Conservation (phyloP, 2,329 filamentous ascomycete species). For the Davidsoniella virescens region DNA sequence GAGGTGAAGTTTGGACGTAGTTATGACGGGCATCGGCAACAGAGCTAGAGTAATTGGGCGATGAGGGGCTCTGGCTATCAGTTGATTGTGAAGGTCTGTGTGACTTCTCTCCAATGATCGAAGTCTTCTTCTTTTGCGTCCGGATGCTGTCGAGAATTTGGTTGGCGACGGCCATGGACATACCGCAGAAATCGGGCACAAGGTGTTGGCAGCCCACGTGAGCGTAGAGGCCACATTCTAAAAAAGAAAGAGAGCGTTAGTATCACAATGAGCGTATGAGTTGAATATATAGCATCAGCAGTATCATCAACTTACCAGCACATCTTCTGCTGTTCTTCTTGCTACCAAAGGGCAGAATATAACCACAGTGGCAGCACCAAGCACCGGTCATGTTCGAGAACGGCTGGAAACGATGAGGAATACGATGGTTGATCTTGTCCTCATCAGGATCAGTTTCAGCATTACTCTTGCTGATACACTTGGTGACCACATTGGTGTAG, state of each 20-base stretch:
- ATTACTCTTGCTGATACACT: slow-evolving; percentile 99
- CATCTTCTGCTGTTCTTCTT: slow-evolving; percentile 92
- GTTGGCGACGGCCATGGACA: slow-evolving; percentile 96
- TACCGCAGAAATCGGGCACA: slow-evolving; percentile 96
- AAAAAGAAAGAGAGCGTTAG: slow-evolving; percentile 8
- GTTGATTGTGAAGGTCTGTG: slow-evolving; percentile 34
- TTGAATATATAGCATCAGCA: neutral
- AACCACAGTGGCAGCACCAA: slow-evolving; percentile 98
- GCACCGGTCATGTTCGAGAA: slow-evolving; percentile 97
- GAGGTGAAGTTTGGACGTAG: slow-evolving; percentile 17
- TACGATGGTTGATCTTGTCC: slow-evolving; percentile 98
- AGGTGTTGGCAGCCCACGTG: slow-evolving; percentile 86
- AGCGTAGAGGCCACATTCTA: slow-evolving; percentile 81
- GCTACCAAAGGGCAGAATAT: slow-evolving; percentile 72
- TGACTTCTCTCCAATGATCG: slow-evolving; percentile 45
- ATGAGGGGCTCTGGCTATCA: slow-evolving; percentile 29
- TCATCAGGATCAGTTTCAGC: slow-evolving; percentile 96
- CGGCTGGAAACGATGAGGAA: slow-evolving; percentile 91
- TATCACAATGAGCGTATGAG: slow-evolving; percentile 17
- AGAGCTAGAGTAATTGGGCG: slow-evolving; percentile 21
- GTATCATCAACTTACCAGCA: slow-evolving; percentile 39
- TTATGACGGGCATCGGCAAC: slow-evolving; percentile 15
- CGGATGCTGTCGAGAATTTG: slow-evolving; percentile 80
- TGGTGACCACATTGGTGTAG: slow-evolving; percentile 90
- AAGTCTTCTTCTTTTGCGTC: slow-evolving; percentile 52